Conservation (phyloP, 768 basidiomycete genomes). For the Amanita rubescens region DNA sequence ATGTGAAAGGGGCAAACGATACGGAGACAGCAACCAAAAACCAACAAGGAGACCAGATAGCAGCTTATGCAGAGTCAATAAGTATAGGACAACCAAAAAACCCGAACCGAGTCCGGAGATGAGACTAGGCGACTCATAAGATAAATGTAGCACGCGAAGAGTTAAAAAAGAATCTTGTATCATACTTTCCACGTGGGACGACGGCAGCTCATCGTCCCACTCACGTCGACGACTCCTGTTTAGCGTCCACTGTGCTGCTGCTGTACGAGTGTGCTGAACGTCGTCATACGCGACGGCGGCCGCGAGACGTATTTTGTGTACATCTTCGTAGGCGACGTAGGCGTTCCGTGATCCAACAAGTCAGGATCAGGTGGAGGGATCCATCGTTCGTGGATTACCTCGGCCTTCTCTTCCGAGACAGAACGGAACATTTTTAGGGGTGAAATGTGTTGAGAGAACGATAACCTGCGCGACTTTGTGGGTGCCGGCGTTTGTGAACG, state of each 20-base stretch:
- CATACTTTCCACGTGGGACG: not conserved
- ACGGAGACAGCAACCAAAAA: not conserved
- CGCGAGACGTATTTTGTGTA: slow-evolving; percentile 5
- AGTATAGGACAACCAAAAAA: slow-evolving; percentile 7
- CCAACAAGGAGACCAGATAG: not conserved
- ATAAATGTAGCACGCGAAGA: not conserved
- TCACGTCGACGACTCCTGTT: slow-evolving; percentile 4
- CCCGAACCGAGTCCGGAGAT: not conserved
- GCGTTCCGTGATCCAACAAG: slow-evolving; percentile 5
- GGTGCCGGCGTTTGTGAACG: slow-evolving; percentile 22
- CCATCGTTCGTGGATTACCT: slow-evolving; percentile 53
- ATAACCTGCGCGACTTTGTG: slow-evolving; percentile 42
- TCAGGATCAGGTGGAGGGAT: slow-evolving; percentile 36
- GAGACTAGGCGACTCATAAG: not conserved
- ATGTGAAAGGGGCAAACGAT: not conserved
- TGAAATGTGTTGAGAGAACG: slow-evolving; percentile 30
- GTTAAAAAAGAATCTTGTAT: not conserved
- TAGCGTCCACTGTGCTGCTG: slow-evolving; percentile 4
- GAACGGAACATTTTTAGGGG: slow-evolving; percentile 54
- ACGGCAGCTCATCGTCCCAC: not conserved
- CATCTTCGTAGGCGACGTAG: slow-evolving; percentile 2
- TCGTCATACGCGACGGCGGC: slow-evolving; percentile 8
- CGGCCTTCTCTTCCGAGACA: slow-evolving; percentile 59
- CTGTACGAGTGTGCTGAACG: slow-evolving; percentile 5
- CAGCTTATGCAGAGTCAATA: not conserved